These are phyloP conservation scores for Kentomonas sorsogonicus DNA, from an alignment of 208 protist genomes.

Conservation along the genomic window DNA sequence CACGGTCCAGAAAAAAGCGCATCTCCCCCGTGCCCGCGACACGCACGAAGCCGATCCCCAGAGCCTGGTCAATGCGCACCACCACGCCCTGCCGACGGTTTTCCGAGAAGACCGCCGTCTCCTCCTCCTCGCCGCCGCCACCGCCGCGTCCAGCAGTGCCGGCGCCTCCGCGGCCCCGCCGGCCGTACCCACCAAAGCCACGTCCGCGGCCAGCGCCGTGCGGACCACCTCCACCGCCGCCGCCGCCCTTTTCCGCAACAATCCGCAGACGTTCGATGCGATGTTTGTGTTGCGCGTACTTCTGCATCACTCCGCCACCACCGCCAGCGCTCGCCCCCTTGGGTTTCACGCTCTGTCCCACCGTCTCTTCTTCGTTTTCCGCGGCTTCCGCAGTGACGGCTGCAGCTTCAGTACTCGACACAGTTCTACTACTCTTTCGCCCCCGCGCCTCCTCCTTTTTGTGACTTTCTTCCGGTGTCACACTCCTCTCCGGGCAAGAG, in stretches of 20 bases:
- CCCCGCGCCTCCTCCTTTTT: too few relatives aligned
- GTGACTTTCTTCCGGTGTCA: too few relatives aligned
- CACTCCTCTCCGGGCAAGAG: conserved; percentile 26
- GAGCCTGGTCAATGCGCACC: conserved; percentile 54
- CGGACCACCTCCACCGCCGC: background rate
- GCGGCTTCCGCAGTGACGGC: background rate
- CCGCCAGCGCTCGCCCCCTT: too few relatives aligned
- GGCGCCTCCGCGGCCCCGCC: too few relatives aligned
- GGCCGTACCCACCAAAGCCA: too few relatives aligned
- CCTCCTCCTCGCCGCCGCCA: background rate
- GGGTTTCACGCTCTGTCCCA: too few relatives aligned
- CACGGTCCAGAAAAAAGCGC: conserved; percentile 79
- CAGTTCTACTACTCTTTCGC: background rate
- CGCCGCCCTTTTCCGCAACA: conserved; percentile 46
- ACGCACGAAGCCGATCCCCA: conserved; percentile 72
- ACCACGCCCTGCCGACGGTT: conserved; percentile 71
- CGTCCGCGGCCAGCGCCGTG: too few relatives aligned
- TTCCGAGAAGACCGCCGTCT: conserved; percentile 34
- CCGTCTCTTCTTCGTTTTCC: too few relatives aligned
- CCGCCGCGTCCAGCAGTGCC: background rate
- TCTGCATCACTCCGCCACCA: conserved; percentile 16
- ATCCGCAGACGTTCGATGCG: conserved; percentile 66
- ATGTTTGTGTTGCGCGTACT: conserved; percentile 55
- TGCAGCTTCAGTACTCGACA: background rate
- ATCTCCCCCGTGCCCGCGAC: conserved; percentile 65